Base-by-base conservation (phyloP, 352 stramenopile genomes). In the Phytophthora kernoviae region DNA sequence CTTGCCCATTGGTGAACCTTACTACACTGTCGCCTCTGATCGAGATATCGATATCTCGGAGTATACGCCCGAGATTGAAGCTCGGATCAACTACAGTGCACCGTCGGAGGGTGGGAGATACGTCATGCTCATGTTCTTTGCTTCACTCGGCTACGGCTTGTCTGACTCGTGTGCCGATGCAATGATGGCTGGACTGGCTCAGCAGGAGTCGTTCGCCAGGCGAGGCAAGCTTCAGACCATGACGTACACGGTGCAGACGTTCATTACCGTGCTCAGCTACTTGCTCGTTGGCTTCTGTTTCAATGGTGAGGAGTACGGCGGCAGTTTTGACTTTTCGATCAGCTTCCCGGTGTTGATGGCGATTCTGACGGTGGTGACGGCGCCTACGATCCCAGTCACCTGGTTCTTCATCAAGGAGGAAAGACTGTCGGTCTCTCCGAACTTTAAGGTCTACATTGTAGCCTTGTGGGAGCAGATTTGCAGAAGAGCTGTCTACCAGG, bases 151-250 rank as follows among this genome's bases (percentile, higher is more conserved):
- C 8, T 87, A 82, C 37, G 49, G 78, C 7, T 49, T 87, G 33
- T 77, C 75, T 1, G 77, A 87, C 32, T 64, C 76, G 0, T 75
- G 75, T 20, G 77, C 71, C 1, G 72, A 87, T 42, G 72, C 54
- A 18, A 72, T 87, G 11, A 74, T 87, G 56, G 70, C 81, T n/a
- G 73, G 77, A 26, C 62, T 82, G 41, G 75, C 74, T 6, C 77
- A 87, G 54, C 74, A 78, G 33, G 77, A 87, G 26, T 78, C 77
- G 6, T 54, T 56, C 10, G 65, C 55, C 1, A 74, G 66, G 32
- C 74, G 77, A 39, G 77, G 74, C 36, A 75, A 73, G 42, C 79
- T 76, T 4, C 77, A 87, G 48, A 83, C 72, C 15, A 67, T 75
- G 44, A 74, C 75, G 1, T 84, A 83, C 57, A 67, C 63, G 21